phyloP scores from a whole-genome alignment of 805 yeast genomes.

The Starmerella bombi region DNA sequence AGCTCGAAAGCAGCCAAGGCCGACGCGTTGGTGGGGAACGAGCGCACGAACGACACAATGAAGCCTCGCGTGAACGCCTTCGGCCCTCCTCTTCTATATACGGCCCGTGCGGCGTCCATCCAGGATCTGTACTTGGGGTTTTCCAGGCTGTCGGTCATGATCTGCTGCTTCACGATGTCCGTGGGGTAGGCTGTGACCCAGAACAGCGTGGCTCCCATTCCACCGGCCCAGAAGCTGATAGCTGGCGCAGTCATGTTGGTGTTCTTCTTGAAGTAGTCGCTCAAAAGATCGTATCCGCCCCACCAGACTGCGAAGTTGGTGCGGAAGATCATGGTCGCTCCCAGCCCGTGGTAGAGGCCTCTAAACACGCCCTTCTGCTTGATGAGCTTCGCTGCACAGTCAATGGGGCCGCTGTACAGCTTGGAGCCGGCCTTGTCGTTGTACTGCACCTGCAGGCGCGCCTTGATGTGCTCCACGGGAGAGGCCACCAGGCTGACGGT shows the following conservation, averaged over 20 bases:
- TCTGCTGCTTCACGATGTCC: conserved; percentile 76
- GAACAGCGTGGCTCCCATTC: conserved; percentile 62
- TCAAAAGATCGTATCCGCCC: conserved; percentile 79
- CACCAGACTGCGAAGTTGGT: conserved; percentile 84
- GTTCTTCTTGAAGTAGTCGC: conserved; percentile 50
- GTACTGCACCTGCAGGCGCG: conserved; percentile 79
- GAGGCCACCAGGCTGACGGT: conserved; percentile 94
- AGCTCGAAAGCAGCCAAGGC: conserved; percentile 83
- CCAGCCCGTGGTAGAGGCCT: conserved; percentile 68
- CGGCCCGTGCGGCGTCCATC: conserved; percentile 55
- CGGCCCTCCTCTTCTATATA: conserved; percentile 46
- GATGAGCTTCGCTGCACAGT: conserved; percentile 37
- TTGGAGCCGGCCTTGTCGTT: conserved; percentile 56
- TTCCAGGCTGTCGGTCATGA: conserved; percentile 64
- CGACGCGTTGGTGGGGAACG: conserved; percentile 90
- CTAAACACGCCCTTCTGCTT: conserved; percentile 43
- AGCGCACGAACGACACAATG: conserved; percentile 59
- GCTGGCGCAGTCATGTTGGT: conserved; percentile 56
- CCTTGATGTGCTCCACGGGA: conserved; percentile 81
- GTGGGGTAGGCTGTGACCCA: conserved; percentile 85
- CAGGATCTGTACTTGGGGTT: conserved; percentile 61
- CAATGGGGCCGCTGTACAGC: conserved; percentile 64
- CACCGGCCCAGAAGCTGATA: conserved; percentile 85
- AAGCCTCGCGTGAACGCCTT: conserved; percentile 71
- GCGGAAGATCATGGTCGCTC: conserved; percentile 79